phyloP scores from a whole-genome alignment of 1,139 yeast genomes.

The Hemisphaericaspora xylofermentans region DNA sequence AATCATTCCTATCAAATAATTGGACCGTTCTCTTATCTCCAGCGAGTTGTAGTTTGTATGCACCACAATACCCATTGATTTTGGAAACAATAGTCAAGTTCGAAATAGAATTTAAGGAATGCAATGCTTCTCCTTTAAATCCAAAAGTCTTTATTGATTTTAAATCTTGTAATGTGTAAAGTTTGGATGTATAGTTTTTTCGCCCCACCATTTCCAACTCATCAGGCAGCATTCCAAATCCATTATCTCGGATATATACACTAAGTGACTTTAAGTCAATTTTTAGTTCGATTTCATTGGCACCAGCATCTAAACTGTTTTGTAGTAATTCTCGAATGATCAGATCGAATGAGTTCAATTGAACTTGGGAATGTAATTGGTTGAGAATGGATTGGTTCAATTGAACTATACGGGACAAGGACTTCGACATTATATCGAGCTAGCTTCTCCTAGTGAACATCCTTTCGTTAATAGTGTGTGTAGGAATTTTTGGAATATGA shows the following conservation, averaged over 20 bases:
- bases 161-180: slow-evolving; percentile 52
- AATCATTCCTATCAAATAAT: slow-evolving; percentile 1
- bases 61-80: slow-evolving; percentile 4
- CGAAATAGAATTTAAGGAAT: slow-evolving; percentile 49
- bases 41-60: slow-evolving; percentile 5
- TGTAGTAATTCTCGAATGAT: slow-evolving; percentile 77
- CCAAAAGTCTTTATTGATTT: slow-evolving; percentile 58
- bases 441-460: background rate
- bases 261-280: slow-evolving; percentile 61
- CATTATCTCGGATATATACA: slow-evolving; percentile 72
- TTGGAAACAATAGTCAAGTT: slow-evolving; percentile 39
- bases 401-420: slow-evolving; percentile 8
- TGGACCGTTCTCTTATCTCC: slow-evolving; percentile 1
- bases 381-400: slow-evolving; percentile 12
- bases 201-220: slow-evolving; percentile 64
- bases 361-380: slow-evolving; percentile 15
- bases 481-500: too few relatives aligned
- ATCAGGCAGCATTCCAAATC: slow-evolving; percentile 61
- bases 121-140: slow-evolving; percentile 80
- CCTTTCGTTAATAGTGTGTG: background rate
- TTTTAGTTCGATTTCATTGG: slow-evolving; percentile 59
- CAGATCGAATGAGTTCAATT: slow-evolving; percentile 16
- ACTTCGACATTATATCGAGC: background rate
- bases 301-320: slow-evolving; percentile 75
- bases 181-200: slow-evolving; percentile 73